Conservation (phyloP, 345 rosid species). For the Turritis glabra region DNA sequence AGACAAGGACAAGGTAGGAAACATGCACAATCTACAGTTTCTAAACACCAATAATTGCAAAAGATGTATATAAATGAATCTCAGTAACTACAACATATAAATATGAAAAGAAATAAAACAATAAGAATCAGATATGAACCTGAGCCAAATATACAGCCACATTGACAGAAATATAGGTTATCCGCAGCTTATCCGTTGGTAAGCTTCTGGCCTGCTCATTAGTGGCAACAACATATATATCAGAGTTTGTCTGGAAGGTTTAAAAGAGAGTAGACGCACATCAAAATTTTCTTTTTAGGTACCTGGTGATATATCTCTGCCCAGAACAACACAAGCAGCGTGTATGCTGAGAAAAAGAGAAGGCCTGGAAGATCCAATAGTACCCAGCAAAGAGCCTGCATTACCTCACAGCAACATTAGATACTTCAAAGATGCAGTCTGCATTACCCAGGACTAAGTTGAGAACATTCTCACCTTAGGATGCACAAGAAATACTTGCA, state of each 20-base stretch:
- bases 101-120: not conserved
- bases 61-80: not conserved
- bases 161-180: conserved; percentile 61
- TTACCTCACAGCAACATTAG: conserved; percentile 23
- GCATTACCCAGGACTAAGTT: not conserved
- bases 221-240: conserved; percentile 16
- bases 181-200: conserved; percentile 87
- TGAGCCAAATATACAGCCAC: conserved; percentile 69
- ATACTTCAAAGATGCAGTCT: conserved; percentile 11
- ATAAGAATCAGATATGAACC: conserved; percentile 47
- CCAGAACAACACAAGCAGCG: conserved; percentile 94
- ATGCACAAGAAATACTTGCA: conserved; percentile 65
- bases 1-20: not conserved
- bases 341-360: conserved; percentile 88
- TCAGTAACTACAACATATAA: not conserved
- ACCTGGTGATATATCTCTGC: conserved; percentile 99
- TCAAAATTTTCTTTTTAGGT: not conserved
- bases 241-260: conserved; percentile 14
- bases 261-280: not conserved
- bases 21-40: not conserved
- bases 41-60: not conserved
- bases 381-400: conserved; percentile 67
- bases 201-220: conserved; percentile 86
- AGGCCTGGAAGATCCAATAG: conserved; percentile 88
- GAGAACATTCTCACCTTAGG: conserved; percentile 66